phyloP scores from a whole-genome alignment of 2,329 filamentous ascomycete species.

The Xylaria sp. region DNA sequence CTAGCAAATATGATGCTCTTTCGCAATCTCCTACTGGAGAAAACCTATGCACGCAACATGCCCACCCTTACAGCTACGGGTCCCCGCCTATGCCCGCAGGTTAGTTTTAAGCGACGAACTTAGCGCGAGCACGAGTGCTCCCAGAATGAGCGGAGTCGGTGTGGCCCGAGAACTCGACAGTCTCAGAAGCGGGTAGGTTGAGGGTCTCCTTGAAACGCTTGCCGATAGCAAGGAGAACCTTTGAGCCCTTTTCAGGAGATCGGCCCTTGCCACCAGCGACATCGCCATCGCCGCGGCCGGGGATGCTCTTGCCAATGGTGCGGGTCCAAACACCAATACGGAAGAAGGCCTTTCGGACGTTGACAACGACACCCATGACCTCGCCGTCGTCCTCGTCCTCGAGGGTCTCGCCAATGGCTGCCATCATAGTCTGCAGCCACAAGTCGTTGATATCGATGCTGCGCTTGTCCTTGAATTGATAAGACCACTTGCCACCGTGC shows the following conservation, averaged over 20 bases:
- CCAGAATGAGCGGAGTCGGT: slow-evolving; percentile 92
- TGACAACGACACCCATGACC: slow-evolving; percentile 99
- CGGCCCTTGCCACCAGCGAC: slow-evolving; percentile 81
- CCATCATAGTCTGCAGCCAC: slow-evolving; percentile 97
- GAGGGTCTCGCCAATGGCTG: slow-evolving; percentile 96
- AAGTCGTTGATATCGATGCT: slow-evolving; percentile 90
- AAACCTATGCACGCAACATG: slow-evolving; percentile 7
- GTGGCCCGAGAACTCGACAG: slow-evolving; percentile 95
- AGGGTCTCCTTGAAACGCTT: slow-evolving; percentile 92
- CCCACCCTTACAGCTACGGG: background rate
- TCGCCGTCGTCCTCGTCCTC: slow-evolving; percentile 95
- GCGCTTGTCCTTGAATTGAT: slow-evolving; percentile 96
- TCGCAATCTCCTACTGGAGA: background rate
- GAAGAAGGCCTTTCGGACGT: slow-evolving; percentile 98
- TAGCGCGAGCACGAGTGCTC: slow-evolving; percentile 95
- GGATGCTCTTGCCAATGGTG: slow-evolving; percentile 86
- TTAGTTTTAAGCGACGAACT: slow-evolving; percentile 77
- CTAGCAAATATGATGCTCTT: background rate
- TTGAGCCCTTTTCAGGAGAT: slow-evolving; percentile 82
- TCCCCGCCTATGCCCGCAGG: background rate
- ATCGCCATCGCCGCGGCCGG: slow-evolving; percentile 77
- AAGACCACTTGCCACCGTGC: slow-evolving; percentile 99
- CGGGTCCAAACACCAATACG: slow-evolving; percentile 97
- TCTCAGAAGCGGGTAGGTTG: slow-evolving; percentile 78
- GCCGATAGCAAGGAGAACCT: slow-evolving; percentile 85